Percentiles rank a stretch among this genome's conserved stretches.
Conservation (phyloP, 2,329 filamentous ascomycete genomes). For the Ophiobolus disseminans region DNA sequence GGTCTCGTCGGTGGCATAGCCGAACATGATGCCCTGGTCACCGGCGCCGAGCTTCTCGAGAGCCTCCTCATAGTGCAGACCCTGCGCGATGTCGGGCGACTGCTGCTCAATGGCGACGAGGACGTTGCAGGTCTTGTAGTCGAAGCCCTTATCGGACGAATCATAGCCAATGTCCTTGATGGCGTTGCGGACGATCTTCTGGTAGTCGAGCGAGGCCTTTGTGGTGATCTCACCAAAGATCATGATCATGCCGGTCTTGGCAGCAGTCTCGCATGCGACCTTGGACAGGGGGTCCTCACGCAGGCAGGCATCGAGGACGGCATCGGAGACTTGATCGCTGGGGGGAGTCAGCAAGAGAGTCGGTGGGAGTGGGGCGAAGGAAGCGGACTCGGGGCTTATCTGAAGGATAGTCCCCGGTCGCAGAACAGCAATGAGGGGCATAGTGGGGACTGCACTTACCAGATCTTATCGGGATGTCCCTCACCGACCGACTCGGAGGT, state of each 20-base stretch:
- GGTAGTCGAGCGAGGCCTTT: constrained; percentile 91
- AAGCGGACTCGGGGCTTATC: constrained; percentile 7
- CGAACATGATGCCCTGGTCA: constrained; percentile 99
- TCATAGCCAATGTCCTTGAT: constrained; percentile 99
- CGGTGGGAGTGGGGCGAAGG: too few species aligned
- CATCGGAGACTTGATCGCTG: constrained; percentile 95
- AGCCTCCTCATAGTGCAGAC: constrained; percentile 96
- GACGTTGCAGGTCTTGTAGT: constrained; percentile 99
- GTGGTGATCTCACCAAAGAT: constrained; percentile 85
- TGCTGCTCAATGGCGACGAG: constrained; percentile 99
- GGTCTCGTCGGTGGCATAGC: constrained; percentile 99
- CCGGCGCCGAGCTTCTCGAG: constrained; percentile 97
- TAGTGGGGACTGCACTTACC: constrained; percentile 53
- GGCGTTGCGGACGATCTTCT: constrained; percentile 90
- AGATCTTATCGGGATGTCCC: constrained; percentile 91
- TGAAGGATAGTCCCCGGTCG: not conserved
- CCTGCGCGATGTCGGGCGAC: constrained; percentile 98
- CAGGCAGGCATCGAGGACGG: constrained; percentile 97
- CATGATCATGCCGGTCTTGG: constrained; percentile 99
- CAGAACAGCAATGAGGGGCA: not conserved
- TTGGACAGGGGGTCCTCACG: constrained; percentile 95
- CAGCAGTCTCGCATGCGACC: constrained; percentile 97
- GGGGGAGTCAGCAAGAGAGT: constrained; percentile 34
- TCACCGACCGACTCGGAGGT: constrained; percentile 61
- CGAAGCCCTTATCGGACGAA: constrained; percentile 95